Base-by-base conservation (phyloP, 2,329 filamentous ascomycete species). In the Teratosphaeria destructans region DNA sequence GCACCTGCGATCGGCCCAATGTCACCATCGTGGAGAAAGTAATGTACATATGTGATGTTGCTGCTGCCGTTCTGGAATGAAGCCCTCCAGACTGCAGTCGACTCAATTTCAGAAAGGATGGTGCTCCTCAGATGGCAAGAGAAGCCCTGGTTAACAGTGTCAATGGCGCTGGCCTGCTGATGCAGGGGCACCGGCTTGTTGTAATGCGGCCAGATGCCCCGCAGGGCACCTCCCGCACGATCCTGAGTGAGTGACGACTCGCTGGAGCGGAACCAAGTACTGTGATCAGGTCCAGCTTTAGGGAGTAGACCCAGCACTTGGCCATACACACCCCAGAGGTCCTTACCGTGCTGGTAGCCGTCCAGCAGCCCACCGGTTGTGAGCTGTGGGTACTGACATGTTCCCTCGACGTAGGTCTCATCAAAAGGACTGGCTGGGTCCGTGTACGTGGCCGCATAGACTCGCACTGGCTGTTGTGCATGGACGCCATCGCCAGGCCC, bases 1-100 rank as follows among this genome's bases (percentile, higher is more conserved):
- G 55, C 55, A 19, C 55, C 55, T 27, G 55, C 55, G 37, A 56
- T 12, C 7, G 55, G 32, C 23, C 55, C 55, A 11, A 56, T 43
- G 12, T 56, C 55, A 32, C 55, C 55, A 27, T 56, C 55, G 26
- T 56, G 55, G 55, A 56, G 11, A 23, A 56, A 56, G 19, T 56
- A 34, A 43, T 43, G 32, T 19, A 27, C 37, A 43, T 43, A 56
- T 10, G 39, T 56, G 37, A 56, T 43, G 29, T 29, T 47, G 14
- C 37, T 56, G 16, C 27, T 39, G 23, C 32, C 32, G 34, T n/a
- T 43, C 14, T 56, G 32, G 14, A 43, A 7, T 29, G 27, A 26
- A 19, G 53, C 53, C 3, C 32, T 32, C 53, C 53, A 54, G 32
- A 29, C 23, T 37, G 53, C 14, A 5, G 53, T 54, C 4, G 53